Base-by-base conservation (phyloP, 495 filamentous ascomycete species). In the Acidiella bohemica region DNA sequence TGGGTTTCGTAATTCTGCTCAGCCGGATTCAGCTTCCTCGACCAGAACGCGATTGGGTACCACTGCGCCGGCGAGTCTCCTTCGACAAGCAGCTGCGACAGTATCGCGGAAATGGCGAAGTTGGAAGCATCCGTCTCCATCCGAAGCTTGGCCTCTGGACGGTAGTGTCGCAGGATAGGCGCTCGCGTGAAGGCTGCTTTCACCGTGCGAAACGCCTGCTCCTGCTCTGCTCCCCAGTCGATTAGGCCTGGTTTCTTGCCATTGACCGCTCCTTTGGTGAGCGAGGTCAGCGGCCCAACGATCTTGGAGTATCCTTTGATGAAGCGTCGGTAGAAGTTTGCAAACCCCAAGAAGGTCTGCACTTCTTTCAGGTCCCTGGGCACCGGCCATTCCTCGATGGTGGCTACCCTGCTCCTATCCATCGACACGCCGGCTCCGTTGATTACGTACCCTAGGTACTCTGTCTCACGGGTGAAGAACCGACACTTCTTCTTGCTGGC, bases 321-420 rank as follows among this genome's bases (percentile, higher is more conserved):
- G 22, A 57, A 57, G 4, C 41, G 14, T 7, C 49, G 24, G 26
- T 55, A 53, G 40, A 53, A 57, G 40, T 56, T 56, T 1, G 38
- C 27, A 41, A 57, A 51, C 2, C 53, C 50, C 11, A 57, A 30
- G 39, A 57, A 56, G 11, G 14, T 16, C 32, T 54, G 35, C 11
- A 57, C 29, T 3, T 56, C 49, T 22, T 41, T 39, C 17, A 51
- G 11, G n/a, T 2, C 38, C 4, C 1, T 41, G 5, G 54, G 54
- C 9, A 16, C 32, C 14, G 38, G 44, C 54, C 39, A 57, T 10
- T 53, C 44, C 10, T 17, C 12, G 5, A 57, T 44, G 0, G 46
- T 26, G 2, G 20, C 23, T 17, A 57, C 38, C 29, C 39, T 43
- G 12, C 39, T 19, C 2, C 24, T 3, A 17, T 57, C 50, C 21